phyloP scores from a whole-genome alignment of 2,329 filamentous ascomycete genomes.

The Sclerotinia trifoliorum region DNA sequence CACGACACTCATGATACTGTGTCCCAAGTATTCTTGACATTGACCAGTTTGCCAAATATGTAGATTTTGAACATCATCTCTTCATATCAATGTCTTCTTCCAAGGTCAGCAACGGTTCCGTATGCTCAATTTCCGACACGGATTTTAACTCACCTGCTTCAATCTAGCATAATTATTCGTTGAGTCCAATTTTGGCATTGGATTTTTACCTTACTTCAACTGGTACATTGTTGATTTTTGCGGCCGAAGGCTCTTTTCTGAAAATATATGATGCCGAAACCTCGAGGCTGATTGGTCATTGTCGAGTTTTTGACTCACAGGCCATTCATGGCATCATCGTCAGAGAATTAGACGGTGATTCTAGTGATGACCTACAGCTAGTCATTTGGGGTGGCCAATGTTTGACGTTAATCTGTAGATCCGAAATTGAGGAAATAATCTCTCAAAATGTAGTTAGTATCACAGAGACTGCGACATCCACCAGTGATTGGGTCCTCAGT shows the following conservation, averaged over 20 bases:
- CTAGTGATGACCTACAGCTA: constrained; percentile 38
- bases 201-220: constrained; percentile 47
- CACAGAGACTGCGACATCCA: constrained; percentile 44
- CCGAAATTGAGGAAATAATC: constrained; percentile 29
- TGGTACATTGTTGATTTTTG: constrained; percentile 49
- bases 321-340: constrained; percentile 71
- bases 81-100: constrained; percentile 19
- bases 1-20: not conserved
- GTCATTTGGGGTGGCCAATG: constrained; percentile 71
- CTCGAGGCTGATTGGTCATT: constrained; percentile 43
- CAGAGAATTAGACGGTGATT: constrained; percentile 28
- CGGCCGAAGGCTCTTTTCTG: constrained; percentile 59
- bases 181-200: constrained; percentile 58
- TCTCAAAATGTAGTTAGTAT: constrained; percentile 25
- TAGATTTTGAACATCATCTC: not conserved
- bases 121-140: not conserved
- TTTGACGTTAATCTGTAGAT: constrained; percentile 42
- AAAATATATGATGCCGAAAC: constrained; percentile 48
- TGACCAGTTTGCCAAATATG: not conserved
- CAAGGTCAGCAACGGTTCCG: constrained; percentile 16
- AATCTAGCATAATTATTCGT: constrained; percentile 37
- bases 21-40: not conserved
- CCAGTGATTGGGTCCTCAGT: constrained; percentile 77
- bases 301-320: constrained; percentile 63
- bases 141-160: constrained; percentile 9